Conservation (phyloP, 2,329 filamentous ascomycete species). For the Talaromyces pinophilus region DNA sequence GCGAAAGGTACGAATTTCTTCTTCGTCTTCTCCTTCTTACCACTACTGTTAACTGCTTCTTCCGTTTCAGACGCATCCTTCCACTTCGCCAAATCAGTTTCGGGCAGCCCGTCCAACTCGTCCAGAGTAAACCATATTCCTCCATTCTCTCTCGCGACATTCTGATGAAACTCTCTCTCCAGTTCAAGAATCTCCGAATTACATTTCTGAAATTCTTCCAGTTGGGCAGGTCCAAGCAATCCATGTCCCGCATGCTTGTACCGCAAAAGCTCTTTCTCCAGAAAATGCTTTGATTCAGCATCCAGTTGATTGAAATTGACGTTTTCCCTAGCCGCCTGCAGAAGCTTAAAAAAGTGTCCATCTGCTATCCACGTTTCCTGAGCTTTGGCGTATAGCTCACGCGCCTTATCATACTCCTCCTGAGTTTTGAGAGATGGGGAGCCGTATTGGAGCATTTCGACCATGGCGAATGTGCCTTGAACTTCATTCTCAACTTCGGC, state of each 20-base stretch:
- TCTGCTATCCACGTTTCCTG: neutral
- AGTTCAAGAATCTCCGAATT: neutral
- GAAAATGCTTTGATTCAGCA: neutral
- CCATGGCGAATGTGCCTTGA: neutral
- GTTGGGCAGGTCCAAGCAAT: neutral
- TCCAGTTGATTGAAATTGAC: neutral
- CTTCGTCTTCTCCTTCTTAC: neutral
- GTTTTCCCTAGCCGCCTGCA: neutral
- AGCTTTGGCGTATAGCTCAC: neutral
- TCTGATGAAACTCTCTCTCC: neutral
- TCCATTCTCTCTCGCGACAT: neutral
- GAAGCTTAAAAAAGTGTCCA: neutral
- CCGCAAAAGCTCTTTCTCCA: neutral
- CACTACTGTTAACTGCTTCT: neutral
- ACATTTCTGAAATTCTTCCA: neutral
- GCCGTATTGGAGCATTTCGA: slow-evolving; percentile 2
- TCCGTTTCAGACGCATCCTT: neutral
- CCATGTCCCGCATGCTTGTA: neutral
- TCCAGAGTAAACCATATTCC: neutral
- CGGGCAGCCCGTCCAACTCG: neutral
- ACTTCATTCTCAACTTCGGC: neutral
- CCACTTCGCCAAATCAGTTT: neutral
- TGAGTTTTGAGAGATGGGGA: neutral
- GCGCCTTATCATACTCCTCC: neutral
- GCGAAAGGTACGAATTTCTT: neutral